Evolutionary conservation across 2,329 filamentous ascomycete genomes (phyloP).

Genomic region (Diplodia intermedia): DNA sequence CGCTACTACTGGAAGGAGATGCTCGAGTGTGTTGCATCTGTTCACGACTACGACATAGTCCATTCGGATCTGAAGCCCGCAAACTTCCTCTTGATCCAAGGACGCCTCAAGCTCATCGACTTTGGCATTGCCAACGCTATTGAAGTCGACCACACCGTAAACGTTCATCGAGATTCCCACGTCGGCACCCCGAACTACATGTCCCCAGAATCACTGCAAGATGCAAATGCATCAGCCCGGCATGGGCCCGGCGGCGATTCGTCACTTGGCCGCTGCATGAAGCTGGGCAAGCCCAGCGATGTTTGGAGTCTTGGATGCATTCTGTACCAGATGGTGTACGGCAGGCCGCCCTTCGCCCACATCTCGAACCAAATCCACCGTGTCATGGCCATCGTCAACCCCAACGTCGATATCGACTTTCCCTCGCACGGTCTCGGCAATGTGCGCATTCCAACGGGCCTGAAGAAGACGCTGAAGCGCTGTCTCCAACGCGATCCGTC

Average conservation of each 20-base stretch:
- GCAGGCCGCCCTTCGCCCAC: constrained; percentile 92
- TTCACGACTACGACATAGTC: constrained; percentile 90
- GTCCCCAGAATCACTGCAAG: constrained; percentile 92
- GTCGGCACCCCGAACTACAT: constrained; percentile 98
- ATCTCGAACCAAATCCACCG: constrained; percentile 86
- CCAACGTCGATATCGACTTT: constrained; percentile 74
- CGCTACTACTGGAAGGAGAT: constrained; percentile 99
- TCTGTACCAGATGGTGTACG: constrained; percentile 97
- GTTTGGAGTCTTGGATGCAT: constrained; percentile 97
- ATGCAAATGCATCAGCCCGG: constrained; percentile 71
- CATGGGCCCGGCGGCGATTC: constrained; percentile 48
- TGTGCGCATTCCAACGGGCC: constrained; percentile 60
- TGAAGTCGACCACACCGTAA: constrained; percentile 92
- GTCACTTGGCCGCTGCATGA: constrained; percentile 77
- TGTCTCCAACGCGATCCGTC: constrained; percentile 66
- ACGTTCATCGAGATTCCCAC: constrained; percentile 94
- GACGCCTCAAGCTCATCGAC: constrained; percentile 92
- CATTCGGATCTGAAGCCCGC: constrained; percentile 97
- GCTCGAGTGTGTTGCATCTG: constrained; percentile 90
- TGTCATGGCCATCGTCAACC: constrained; percentile 86
- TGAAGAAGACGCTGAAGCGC: constrained; percentile 62
- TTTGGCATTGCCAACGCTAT: constrained; percentile 99
- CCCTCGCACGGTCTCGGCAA: constrained; percentile 73
- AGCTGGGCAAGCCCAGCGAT: constrained; percentile 93
- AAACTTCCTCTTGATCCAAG: constrained; percentile 93